phyloP scores from a whole-genome alignment of 352 stramenopile species.

The Phytopythium delawarense region DNA sequence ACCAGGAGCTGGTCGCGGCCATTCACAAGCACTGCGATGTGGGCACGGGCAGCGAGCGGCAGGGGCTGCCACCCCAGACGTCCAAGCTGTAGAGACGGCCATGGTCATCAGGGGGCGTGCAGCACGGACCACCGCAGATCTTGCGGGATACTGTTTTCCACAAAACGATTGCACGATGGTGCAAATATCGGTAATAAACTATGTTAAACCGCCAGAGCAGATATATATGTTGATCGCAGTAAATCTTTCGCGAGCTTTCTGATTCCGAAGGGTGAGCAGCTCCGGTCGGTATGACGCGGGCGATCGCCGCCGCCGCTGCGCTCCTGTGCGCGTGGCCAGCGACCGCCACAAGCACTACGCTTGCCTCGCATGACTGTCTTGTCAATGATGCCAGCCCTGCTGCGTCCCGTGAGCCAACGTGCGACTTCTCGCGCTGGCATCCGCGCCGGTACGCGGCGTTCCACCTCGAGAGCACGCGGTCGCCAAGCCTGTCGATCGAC shows the following conservation, averaged over 20 bases:
- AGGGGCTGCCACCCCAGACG: not conserved
- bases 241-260: not conserved
- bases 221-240: not conserved
- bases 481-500: constrained; percentile 33
- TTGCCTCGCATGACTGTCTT: not conserved
- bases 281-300: not conserved
- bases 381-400: not conserved
- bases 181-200: not conserved
- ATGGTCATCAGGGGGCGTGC: not conserved
- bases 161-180: not conserved
- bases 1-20: constrained; percentile 10
- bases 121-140: not conserved
- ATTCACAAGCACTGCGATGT: constrained; percentile 15
- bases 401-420: constrained; percentile 7
- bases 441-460: constrained; percentile 34
- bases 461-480: constrained; percentile 17
- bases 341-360: not conserved
- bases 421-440: constrained; percentile 25
- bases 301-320: not conserved
- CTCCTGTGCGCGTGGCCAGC: not conserved
- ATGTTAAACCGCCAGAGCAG: not conserved
- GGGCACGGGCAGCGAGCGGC: not conserved
- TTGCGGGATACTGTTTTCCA: not conserved
- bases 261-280: not conserved
- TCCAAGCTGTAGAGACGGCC: not conserved